Evolutionary conservation across 208 protist species (phyloP).

Genomic region (Kentomonas sorsogonicus): DNA sequence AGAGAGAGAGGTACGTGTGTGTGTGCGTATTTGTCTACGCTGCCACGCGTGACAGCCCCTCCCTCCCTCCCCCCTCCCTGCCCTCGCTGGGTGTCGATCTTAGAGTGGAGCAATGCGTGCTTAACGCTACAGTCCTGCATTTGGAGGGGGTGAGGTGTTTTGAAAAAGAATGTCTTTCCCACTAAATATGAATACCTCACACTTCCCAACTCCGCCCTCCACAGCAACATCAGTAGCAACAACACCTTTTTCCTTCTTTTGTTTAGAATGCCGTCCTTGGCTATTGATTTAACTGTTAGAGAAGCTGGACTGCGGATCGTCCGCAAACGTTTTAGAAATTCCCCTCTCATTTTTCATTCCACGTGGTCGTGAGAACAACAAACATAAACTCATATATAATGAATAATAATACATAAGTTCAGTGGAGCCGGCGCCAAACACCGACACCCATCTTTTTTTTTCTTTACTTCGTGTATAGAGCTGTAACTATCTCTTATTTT

Average conservation of each 20-base stretch:
- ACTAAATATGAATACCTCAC: too few species aligned
- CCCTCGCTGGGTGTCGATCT: too few species aligned
- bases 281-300: not conserved
- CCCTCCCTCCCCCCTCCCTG: too few species aligned
- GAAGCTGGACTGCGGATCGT: not conserved
- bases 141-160: too few species aligned
- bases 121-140: too few species aligned
- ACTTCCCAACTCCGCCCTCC: too few species aligned
- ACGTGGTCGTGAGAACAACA: too few species aligned
- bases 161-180: too few species aligned
- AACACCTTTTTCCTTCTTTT: not conserved
- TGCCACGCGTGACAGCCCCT: not conserved
- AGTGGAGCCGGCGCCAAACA: too few species aligned
- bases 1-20: not conserved
- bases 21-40: not conserved
- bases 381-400: not conserved
- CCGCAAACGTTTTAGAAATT: not conserved
- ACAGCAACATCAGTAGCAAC: too few species aligned
- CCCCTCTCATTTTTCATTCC: slow-evolving; percentile 2
- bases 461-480: not conserved
- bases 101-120: too few species aligned
- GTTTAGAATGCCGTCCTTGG: not conserved
- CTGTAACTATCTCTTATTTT: not conserved
- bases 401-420: not conserved
- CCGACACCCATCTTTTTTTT: not conserved